Evolutionary conservation across 441 rosid species (phyloP).

Genomic region (Populus hybrid): DNA sequence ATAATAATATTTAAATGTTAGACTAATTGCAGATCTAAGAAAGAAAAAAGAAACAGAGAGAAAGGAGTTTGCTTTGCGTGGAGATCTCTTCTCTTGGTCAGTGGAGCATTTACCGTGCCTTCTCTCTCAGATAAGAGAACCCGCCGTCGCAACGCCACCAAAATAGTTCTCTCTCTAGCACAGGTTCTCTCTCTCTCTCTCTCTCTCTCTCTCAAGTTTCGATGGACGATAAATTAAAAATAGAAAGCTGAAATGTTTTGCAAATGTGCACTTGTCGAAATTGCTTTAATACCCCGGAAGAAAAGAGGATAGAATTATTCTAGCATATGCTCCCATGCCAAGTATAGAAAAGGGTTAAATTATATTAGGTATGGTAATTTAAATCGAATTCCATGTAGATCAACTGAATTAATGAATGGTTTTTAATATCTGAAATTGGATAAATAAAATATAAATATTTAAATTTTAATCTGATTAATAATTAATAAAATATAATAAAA

Average conservation of each 20-base stretch:
- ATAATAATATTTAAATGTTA: neutral
- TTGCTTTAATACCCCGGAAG: neutral
- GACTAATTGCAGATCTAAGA: neutral
- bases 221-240: neutral
- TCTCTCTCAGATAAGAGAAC: neutral
- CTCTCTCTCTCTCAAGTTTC: neutral
- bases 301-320: neutral
- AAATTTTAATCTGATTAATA: too few relatives aligned
- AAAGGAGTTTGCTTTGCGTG: neutral
- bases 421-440: too few relatives aligned
- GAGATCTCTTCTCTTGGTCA: neutral
- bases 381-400: too few relatives aligned
- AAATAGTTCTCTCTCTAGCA: neutral
- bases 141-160: conserved; percentile 1
- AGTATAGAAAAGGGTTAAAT: too few relatives aligned
- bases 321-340: neutral
- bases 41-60: neutral
- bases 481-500: too few relatives aligned
- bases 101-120: neutral
- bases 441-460: too few relatives aligned
- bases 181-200: neutral
- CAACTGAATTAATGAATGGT: too few relatives aligned
- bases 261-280: neutral
- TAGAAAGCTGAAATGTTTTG: neutral
- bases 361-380: too few relatives aligned